Base-by-base conservation (phyloP, 306 rosid species). In the Fragaria ananassa region DNA sequence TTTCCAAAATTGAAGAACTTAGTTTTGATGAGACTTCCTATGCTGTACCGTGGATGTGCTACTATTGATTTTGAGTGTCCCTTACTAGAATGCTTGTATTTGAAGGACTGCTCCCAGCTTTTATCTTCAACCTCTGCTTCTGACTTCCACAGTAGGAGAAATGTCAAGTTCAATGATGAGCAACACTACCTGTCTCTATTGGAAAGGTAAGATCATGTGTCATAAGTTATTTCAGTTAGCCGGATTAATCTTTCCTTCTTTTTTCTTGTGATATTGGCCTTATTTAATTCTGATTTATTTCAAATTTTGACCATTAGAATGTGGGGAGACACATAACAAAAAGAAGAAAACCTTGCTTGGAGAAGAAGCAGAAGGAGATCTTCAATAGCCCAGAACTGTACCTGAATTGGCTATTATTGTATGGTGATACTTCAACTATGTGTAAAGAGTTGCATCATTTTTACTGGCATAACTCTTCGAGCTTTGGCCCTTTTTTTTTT, bases 111-210 rank as follows among this genome's bases (percentile, higher is more conserved):
- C 56, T 72, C 50, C 31, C 21, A 50, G 12, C 37, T 76, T n/a
- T 54, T 5, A n/a, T 54, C 27, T n/a, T 8, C 21, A n/a, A 49
- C 50, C 25, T 49, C 51, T 2, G 37, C 61, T 54, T 54, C 61
- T 19, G 61, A 54, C 61, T 65, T 76, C 46, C 27, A 51, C 65
- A 76, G 79, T 72, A 47, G 64, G 27, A 76, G 31, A 9, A 47
- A 51, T 19, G 79, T 76, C 63, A 27, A 15, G 23, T 15, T 51
- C 14, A 76, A 76, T 53, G 39, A 76, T 15, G 67, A 66, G 57
- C 67, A 41, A 10, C 65, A 21, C 51, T 4, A 6, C 53, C 6
- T 50, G 29, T 50, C 39, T 39, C 44, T 23, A 45, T 25, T 56
- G 11, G 61, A 54, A 13, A 50, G 68, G 80, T 51, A 67, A 4